Percentiles rank a stretch among this genome's conserved stretches.
Evolutionary conservation across 2,329 filamentous ascomycete genomes (phyloP).

Genomic region (Colletotrichum trifolii): DNA sequence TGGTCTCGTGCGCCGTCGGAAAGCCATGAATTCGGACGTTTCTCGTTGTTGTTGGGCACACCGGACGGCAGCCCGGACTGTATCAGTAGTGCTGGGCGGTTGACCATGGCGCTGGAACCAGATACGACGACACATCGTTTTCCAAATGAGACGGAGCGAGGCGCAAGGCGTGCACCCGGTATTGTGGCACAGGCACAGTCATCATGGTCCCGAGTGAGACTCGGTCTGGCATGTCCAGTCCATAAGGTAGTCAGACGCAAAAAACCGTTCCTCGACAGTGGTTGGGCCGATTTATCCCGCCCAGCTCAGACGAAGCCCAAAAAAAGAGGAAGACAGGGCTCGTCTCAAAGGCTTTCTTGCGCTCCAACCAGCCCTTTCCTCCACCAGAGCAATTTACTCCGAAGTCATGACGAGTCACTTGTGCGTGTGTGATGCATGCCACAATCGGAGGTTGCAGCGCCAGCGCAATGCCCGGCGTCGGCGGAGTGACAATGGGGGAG

Average conservation of each 20-base stretch:
- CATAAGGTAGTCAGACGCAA: conserved; percentile 11
- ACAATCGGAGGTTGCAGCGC: conserved; percentile 6
- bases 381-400: neutral
- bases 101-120: conserved; percentile 31
- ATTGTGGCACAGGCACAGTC: conserved; percentile 20
- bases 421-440: conserved; percentile 5
- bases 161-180: too few relatives aligned
- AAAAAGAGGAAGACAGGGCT: neutral
- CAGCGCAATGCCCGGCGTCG: conserved; percentile 35
- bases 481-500: conserved; percentile 36
- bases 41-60: conserved; percentile 19
- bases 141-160: neutral
- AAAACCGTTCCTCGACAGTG: neutral
- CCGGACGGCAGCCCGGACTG: conserved; percentile 26
- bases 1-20: conserved; percentile 19
- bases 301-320: neutral
- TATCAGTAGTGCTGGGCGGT: conserved; percentile 1
- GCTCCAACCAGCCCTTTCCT: neutral
- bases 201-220: conserved; percentile 24
- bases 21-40: conserved; percentile 22
- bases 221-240: neutral
- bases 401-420: conserved; percentile 16
- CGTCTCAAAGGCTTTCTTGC: neutral
- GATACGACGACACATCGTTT: neutral
- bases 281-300: neutral